Evolutionary conservation across 2,329 filamentous ascomycete species (phyloP).

Genomic region (Diaporthe vexans): DNA sequence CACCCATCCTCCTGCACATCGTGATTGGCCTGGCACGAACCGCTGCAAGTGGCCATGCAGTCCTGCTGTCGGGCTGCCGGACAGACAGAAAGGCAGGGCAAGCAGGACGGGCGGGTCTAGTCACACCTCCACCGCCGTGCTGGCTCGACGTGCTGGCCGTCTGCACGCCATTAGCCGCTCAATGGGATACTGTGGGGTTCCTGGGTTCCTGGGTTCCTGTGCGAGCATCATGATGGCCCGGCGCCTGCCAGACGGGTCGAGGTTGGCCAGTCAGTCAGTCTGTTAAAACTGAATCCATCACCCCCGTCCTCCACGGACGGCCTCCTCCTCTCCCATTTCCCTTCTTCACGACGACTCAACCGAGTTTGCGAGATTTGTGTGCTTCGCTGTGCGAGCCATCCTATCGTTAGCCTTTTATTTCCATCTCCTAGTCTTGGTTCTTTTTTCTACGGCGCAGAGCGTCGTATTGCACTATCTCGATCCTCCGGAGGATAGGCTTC

Average conservation of each 20-base stretch:
- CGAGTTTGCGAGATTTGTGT: conserved; percentile 49
- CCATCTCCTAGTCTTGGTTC: conserved; percentile 45
- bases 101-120: conserved; percentile 14
- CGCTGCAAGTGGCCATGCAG: too few species aligned
- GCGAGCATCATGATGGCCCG: conserved; percentile 13
- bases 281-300: conserved; percentile 39
- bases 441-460: conserved; percentile 48
- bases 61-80: conserved; percentile 32
- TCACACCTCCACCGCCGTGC: conserved; percentile 39
- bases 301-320: conserved; percentile 40
- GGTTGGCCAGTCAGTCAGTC: background rate
- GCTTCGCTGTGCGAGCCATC: conserved; percentile 62
- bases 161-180: conserved; percentile 40
- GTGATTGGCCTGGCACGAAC: conserved; percentile 36
- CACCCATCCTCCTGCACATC: conserved; percentile 19
- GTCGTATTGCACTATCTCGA: conserved; percentile 46
- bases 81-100: background rate
- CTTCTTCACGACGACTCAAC: conserved; percentile 49
- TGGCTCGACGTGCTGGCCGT: conserved; percentile 38
- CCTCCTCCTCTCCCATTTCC: conserved; percentile 47
- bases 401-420: conserved; percentile 55
- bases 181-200: conserved; percentile 34
- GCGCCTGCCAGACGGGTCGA: conserved; percentile 31
- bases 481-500: conserved; percentile 38
- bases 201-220: too few species aligned